Base-by-base conservation (phyloP, 768 basidiomycete genomes). In the Pleurotus salmoneostramineus region DNA sequence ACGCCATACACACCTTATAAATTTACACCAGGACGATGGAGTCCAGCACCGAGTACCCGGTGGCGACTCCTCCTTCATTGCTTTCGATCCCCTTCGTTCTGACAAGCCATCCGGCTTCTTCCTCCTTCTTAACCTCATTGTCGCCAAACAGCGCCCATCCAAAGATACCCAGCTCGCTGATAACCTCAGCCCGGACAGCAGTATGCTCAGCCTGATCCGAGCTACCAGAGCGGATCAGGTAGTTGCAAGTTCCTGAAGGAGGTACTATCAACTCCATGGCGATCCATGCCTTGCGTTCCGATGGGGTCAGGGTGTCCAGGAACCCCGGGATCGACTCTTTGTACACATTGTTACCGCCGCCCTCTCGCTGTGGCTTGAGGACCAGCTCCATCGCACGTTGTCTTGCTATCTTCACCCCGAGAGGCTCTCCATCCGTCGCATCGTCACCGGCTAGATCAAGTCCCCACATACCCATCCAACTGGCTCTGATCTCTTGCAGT, bases 291-390 rank as follows among this genome's bases (percentile, higher is more conserved):
- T 84, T 80, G 6, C 87, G 81, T 65, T 91, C 90, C 55, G 75
- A 66, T 1, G 64, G 69, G 0, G 81, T 80, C 2, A 98, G 75
- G 5, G 65, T 65, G 11, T 87, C 83, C 2, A 99, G 74, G 71
- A 93, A 94, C 0, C 75, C 61, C 0, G 91, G 91, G 50, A 98
- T 96, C 49, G 86, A 84, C 2, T 75, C 75, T 59, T 90, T 89
- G 73, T 98, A 98, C 27, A 98, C 81, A 64, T 99, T 99, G 65
- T 98, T 97, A 6, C 96, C 96, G 0, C 96, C 96, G 1, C 96
- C 96, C 75, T 99, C 96, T n/a, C 95, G 82, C 69, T 98, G 96
- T 0, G 96, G 96, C 70, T 99, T 99, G 49, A 99, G 80, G 2
- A 98, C 96, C 31, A 94, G 83, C 5, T 77, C 73, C 5, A 72